Conservation (phyloP, 306 rosid species). For the Hippophae gyantsensis region DNA sequence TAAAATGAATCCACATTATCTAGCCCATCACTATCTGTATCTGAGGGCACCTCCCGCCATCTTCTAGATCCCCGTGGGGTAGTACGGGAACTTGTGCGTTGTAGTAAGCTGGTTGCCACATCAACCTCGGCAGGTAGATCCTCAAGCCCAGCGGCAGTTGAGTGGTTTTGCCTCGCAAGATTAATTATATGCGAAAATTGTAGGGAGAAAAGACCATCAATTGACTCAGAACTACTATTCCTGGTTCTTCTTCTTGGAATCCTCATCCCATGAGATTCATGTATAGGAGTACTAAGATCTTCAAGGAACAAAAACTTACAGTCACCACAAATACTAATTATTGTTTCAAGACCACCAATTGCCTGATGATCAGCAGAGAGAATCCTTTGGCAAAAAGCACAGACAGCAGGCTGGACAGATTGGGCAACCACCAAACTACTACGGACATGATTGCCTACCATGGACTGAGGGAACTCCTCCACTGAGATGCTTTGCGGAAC, state of each 20-base stretch:
- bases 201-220: constrained; percentile 38
- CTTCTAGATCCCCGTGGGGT: constrained; percentile 68
- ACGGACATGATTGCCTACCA: constrained; percentile 16
- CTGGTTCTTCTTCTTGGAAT: constrained; percentile 51
- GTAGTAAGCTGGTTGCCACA: constrained; percentile 32
- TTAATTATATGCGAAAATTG: constrained; percentile 40
- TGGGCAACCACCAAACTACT: constrained; percentile 15
- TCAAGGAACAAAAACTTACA: constrained; percentile 82
- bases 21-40: constrained; percentile 71
- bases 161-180: constrained; percentile 37
- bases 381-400: constrained; percentile 56
- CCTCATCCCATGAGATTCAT: constrained; percentile 25
- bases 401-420: constrained; percentile 29
- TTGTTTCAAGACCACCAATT: constrained; percentile 28
- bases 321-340: constrained; percentile 55
- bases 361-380: constrained; percentile 42
- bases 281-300: constrained; percentile 43
- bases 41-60: constrained; percentile 56
- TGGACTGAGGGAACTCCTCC: constrained; percentile 22
- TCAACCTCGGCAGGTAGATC: constrained; percentile 45
- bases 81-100: constrained; percentile 44
- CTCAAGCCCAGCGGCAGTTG: constrained; percentile 35
- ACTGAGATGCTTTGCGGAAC: constrained; percentile 30
- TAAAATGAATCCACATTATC: constrained; percentile 54
- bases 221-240: constrained; percentile 55